Evolutionary conservation across 1,139 yeast species (phyloP), one percentile per base, ranked within the genome.

Genomic region (Lodderomyces beijingensis): DNA sequence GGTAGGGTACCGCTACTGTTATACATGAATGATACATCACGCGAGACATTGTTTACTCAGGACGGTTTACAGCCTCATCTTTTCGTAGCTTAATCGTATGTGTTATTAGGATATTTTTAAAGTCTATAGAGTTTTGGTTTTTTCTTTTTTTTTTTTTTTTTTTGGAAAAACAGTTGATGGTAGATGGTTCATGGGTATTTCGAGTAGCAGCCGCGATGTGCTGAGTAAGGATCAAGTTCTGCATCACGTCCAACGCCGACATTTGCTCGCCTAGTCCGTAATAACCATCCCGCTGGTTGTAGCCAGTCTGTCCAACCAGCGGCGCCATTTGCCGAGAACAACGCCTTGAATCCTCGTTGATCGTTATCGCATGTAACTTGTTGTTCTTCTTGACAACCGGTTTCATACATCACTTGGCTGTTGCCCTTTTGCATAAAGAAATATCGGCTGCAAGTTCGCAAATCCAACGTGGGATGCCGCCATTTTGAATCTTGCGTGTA

Each of bases 221-320:
- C n/a, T n/a, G n/a, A n/a, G n/a, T n/a, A n/a, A n/a, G n/a, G n/a
- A 78, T 62, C 34, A 82, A 65, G 44, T 74, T 79, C 44, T 79
- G 83, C 51, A 88, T 72, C 4, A 76, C 77, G 53, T 88, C 96
- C 37, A 88, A 64, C 0, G 96, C 95, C 31, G 78, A 59, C 84
- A 89, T 85, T 57, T 89, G 96, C 58, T 89, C 96, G 42, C 97
- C 97, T 25, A 89, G 69, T n/a, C 97, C 97, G 47, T 74, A 88
- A 31, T 47, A 54, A 3, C 79, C 81, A 57, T 89, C 97, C 83
- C 88, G 89, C 7, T 40, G 39, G 20, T 19, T 28, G n/a, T 2
- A 51, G 41, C 30, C 59, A 65, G 19, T 59, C 51, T 27, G 74
- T 62, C 97, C 97, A 74, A 28, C 63, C 62, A 2, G 95, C 93